Evolutionary conservation across 495 filamentous ascomycete genomes (phyloP).

Genomic region (Penicillium tannophilum): DNA sequence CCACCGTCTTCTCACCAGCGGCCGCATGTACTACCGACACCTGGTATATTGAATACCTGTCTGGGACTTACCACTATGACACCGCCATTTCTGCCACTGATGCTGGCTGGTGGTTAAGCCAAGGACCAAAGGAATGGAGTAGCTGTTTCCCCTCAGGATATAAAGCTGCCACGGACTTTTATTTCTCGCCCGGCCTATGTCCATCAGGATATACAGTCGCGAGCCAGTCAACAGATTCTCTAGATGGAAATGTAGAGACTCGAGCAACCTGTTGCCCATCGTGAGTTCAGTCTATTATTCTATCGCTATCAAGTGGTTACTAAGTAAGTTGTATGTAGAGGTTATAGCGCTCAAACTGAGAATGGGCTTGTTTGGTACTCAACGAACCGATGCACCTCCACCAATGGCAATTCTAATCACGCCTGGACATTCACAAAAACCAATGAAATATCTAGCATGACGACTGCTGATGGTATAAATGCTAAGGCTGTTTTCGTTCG

Average conservation of each 20-base stretch:
- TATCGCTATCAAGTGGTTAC: neutral
- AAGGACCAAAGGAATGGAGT: neutral
- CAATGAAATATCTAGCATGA: neutral
- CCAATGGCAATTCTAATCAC: slow-evolving; percentile 1
- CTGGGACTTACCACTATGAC: slow-evolving; percentile 5
- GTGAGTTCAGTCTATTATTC: slow-evolving; percentile 2
- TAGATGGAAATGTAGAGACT: neutral
- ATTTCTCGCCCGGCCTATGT: slow-evolving; percentile 8
- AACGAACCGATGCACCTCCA: slow-evolving; percentile 4
- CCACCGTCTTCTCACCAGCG: slow-evolving; percentile 4
- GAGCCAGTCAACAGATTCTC: neutral
- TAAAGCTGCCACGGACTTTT: slow-evolving; percentile 6
- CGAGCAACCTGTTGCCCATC: slow-evolving; percentile 4
- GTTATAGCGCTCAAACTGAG: slow-evolving; percentile 2
- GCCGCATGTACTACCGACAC: slow-evolving; percentile 10
- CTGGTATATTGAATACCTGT: slow-evolving; percentile 9
- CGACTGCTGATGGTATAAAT: slow-evolving; percentile 5
- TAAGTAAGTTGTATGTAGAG: neutral
- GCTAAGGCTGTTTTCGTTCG: slow-evolving; percentile 4
- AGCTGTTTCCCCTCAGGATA: slow-evolving; percentile 8
- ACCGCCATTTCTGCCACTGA: neutral
- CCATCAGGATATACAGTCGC: slow-evolving; percentile 6
- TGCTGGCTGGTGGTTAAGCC: slow-evolving; percentile 4
- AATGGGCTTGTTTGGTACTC: neutral
- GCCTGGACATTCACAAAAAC: slow-evolving; percentile 9